phyloP scores from a whole-genome alignment of 805 yeast genomes.

The Metschnikowia picachoensis region DNA sequence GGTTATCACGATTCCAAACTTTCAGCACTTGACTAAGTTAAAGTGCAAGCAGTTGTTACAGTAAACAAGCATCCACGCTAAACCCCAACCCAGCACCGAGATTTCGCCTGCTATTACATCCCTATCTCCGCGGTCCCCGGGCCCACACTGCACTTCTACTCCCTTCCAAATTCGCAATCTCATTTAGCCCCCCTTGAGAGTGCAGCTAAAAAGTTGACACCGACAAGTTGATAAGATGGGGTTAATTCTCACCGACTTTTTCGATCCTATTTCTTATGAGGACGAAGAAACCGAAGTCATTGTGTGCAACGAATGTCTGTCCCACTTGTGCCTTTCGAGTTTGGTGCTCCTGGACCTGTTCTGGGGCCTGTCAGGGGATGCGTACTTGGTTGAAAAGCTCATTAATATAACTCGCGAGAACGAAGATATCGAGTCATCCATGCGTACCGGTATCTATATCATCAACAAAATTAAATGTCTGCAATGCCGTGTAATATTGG shows the following conservation, averaged over 20 bases:
- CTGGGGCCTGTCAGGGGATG: constrained; percentile 39
- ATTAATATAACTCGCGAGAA: constrained; percentile 32
- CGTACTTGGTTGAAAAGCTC: constrained; percentile 37
- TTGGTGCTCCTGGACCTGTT: constrained; percentile 37
- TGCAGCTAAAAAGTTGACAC: not conserved
- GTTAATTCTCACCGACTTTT: constrained; percentile 36
- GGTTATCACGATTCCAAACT: not conserved
- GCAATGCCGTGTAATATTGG: constrained; percentile 34
- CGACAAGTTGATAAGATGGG: constrained; percentile 28
- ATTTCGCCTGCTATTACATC: too few relatives aligned
- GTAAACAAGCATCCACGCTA: too few relatives aligned
- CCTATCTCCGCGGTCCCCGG: too few relatives aligned
- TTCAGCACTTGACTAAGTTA: too few relatives aligned
- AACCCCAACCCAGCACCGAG: too few relatives aligned
- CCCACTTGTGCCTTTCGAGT: constrained; percentile 37
- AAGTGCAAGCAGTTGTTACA: too few relatives aligned
- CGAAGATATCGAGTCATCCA: constrained; percentile 28
- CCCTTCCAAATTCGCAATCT: constrained; percentile 9
- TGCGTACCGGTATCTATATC: constrained; percentile 39
- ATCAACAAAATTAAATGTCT: constrained; percentile 36
- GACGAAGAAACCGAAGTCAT: constrained; percentile 35
- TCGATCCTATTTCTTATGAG: constrained; percentile 35
- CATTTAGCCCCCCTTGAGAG: not conserved
- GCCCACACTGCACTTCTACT: not conserved
- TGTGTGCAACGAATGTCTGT: constrained; percentile 37